Conservation (phyloP, 139 green algal genomes). For the Coelastrella sp. region DNA sequence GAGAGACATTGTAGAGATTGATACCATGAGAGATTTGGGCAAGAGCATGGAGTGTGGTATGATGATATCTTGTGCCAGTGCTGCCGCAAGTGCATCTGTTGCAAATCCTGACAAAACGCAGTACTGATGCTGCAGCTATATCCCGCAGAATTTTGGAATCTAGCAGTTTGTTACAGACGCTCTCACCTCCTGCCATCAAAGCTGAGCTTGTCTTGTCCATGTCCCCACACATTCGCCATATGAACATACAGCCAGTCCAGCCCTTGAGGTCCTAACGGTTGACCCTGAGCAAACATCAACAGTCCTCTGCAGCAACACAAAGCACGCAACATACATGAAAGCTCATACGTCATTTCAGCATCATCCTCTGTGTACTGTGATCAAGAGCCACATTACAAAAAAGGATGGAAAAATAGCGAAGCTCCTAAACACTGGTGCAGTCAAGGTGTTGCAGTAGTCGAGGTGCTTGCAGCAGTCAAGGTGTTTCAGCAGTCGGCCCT, state of each 20-base stretch:
- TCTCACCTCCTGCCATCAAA: constrained; percentile 70
- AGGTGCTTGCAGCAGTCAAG: no score
- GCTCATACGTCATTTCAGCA: no score
- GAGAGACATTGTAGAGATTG: not conserved
- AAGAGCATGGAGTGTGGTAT: not conserved
- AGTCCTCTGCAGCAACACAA: constrained; percentile 75
- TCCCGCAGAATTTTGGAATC: not conserved
- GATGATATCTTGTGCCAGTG: not conserved
- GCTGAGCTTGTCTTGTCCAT: constrained; percentile 87
- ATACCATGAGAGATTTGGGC: not conserved
- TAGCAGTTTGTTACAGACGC: not conserved
- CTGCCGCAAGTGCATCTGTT: not conserved
- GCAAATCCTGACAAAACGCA: not conserved
- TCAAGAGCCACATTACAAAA: no score
- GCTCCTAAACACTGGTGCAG: no score
- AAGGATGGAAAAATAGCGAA: no score
- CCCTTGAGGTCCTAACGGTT: constrained; percentile 81
- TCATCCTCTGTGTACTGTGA: no score
- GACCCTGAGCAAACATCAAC: constrained; percentile 83
- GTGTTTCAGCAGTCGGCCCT: not conserved
- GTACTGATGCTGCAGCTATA: not conserved
- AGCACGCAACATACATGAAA: not conserved
- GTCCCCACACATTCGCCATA: constrained; percentile 89
- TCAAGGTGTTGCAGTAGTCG: no score
- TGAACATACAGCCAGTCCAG: constrained; percentile 90